Base-by-base conservation (phyloP, 179 eudicot species). In the Nepenthes alata region DNA sequence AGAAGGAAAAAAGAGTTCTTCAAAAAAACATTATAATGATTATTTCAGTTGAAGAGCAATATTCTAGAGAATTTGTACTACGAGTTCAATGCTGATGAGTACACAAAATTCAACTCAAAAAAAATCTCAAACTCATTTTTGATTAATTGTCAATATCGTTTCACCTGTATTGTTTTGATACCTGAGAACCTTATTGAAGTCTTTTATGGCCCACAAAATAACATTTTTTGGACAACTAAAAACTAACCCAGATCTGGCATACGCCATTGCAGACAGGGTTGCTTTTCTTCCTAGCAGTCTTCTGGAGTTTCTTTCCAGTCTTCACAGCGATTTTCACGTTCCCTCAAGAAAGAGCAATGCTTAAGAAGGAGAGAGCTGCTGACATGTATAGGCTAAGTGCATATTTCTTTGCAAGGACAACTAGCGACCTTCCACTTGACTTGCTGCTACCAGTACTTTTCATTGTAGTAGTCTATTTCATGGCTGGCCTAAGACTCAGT, bases 331-430 rank as follows among this genome's bases (percentile, higher is more conserved):
- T 93, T 47, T 93, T 89, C 70, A 85, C 95, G 35, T 93, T 93
- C 60, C 96, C 98, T 13, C 96, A 90, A 72, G 98, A 93, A 70
- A 74, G 90, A 67, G 91, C 95, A 7, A 93, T 93, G 96, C 79
- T 93, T 36, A 71, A 57, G 56, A 93, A 93, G 70, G 98, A 93
- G 76, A 70, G 98, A 64, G 76, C 98, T 14, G 96, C 94, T 2
- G 90, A 85, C 66, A 93, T 87, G 91, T 93, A 93, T 57, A 79
- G 85, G 75, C 70, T 89, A 10, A 89, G 96, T 59, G 91, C 98
- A 25, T 93, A 93, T 67, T 86, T 93, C 45, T 57, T 85, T 64
- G 96, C 98, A 7, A 74, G 95, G 60, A 86, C 83, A n/a, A 80
- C 95, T 35, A 86, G 90, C 47, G 98, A 93, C 73, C 83, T 93